Conservation (phyloP, 2,329 filamentous ascomycete genomes). For the Sclerotinia subarctica region DNA sequence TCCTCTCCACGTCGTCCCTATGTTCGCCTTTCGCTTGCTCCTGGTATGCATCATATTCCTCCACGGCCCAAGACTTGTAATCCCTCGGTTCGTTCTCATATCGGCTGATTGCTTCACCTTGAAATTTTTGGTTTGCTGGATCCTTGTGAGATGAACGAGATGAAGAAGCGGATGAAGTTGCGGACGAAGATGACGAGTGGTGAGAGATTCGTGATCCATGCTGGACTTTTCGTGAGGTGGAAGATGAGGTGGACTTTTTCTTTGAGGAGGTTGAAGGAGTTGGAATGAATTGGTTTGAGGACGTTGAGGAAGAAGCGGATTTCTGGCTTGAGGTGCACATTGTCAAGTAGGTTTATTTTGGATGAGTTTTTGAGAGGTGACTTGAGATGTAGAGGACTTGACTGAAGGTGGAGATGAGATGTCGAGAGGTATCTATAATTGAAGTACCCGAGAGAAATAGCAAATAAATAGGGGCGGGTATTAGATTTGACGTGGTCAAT, state of each 20-base stretch:
- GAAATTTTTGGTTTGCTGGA: not conserved
- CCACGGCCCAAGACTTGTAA: slow-evolving; percentile 24
- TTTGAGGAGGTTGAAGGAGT: slow-evolving; percentile 10
- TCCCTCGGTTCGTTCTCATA: slow-evolving; percentile 24
- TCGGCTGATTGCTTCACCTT: slow-evolving; percentile 4
- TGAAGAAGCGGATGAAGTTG: not conserved
- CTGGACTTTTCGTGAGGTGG: slow-evolving; percentile 3
- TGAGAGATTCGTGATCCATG: not conserved
- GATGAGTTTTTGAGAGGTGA: not conserved
- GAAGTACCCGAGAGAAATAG: not conserved
- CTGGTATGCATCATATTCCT: slow-evolving; percentile 28
- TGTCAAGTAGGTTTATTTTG: not conserved
- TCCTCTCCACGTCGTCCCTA: slow-evolving; percentile 17
- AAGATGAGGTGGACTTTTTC: not conserved
- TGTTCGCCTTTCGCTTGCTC: slow-evolving; percentile 20
- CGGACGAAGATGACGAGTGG: not conserved
- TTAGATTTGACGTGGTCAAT: not conserved
- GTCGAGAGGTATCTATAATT: not conserved
- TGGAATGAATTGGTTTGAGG: not conserved
- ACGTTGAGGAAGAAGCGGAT: not conserved
- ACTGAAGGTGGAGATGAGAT: not conserved
- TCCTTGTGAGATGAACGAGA: not conserved
- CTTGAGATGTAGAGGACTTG: not conserved
- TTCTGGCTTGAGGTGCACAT: slow-evolving; percentile 7
- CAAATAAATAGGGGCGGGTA: not conserved